These are phyloP conservation scores for Fragaria nilgerrensis DNA, from an alignment of 306 rosid species.

Conservation along the genomic window DNA sequence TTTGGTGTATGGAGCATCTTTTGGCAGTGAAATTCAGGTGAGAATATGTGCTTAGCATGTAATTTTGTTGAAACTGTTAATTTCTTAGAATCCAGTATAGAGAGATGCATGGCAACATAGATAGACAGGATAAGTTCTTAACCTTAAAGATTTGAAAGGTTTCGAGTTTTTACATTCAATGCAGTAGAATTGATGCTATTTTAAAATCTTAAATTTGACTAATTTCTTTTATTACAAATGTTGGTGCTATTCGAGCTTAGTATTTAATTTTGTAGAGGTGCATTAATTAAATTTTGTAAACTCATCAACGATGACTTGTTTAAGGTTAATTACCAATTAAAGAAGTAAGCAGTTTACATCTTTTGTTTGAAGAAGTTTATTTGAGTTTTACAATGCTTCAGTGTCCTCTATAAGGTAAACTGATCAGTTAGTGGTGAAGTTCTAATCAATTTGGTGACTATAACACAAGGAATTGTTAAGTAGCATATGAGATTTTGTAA, in stretches of 20 bases:
- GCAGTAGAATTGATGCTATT: not conserved
- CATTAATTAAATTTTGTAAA: not conserved
- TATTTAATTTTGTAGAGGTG: not conserved
- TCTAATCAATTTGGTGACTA: not conserved
- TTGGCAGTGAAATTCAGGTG: slow-evolving; percentile 87
- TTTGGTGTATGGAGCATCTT: slow-evolving; percentile 88
- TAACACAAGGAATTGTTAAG: not conserved
- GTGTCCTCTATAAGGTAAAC: not conserved
- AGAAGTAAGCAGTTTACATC: not conserved
- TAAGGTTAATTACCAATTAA: not conserved
- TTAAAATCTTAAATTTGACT: not conserved
- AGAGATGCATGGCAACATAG: not conserved
- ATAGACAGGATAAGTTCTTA: not conserved
- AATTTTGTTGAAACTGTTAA: not conserved
- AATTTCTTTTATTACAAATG: not conserved
- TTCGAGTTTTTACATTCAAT: not conserved
- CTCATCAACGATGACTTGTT: not conserved
- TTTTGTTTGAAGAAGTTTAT: not conserved
- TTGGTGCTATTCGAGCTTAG: not conserved
- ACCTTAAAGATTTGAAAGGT: not conserved
- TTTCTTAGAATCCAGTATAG: not conserved
- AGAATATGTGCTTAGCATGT: not conserved
- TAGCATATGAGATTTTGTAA: not conserved
- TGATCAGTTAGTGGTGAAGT: not conserved
- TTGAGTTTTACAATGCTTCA: not conserved